These are phyloP conservation scores for Eutrema heterophyllum DNA, from an alignment of 345 rosid genomes.

Conservation along the genomic window DNA sequence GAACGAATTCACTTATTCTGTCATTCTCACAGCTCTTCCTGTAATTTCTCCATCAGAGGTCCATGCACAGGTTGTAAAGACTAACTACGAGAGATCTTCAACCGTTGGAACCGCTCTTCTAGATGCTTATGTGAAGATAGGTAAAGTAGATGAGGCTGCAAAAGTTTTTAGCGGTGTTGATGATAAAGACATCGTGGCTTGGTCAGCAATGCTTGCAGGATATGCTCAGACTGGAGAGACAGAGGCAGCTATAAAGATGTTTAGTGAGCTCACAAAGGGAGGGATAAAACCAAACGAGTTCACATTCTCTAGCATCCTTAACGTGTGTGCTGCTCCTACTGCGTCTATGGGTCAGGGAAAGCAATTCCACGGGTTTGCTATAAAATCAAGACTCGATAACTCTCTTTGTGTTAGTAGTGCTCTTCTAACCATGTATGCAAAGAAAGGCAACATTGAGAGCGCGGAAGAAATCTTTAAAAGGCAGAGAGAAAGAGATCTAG, in stretches of 20 bases:
- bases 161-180: slow-evolving; percentile 48
- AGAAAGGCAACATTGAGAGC: slow-evolving; percentile 73
- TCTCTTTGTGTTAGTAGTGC: slow-evolving; percentile 75
- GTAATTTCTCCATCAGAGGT: slow-evolving; percentile 50
- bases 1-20: slow-evolving; percentile 74
- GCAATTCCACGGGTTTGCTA: slow-evolving; percentile 70
- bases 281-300: slow-evolving; percentile 68
- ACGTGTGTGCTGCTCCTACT: slow-evolving; percentile 63
- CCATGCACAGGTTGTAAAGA: slow-evolving; percentile 70
- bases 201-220: slow-evolving; percentile 90
- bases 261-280: slow-evolving; percentile 43
- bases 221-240: slow-evolving; percentile 70
- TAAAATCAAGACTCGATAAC: slow-evolving; percentile 50
- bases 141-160: slow-evolving; percentile 52
- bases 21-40: slow-evolving; percentile 62
- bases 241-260: slow-evolving; percentile 55
- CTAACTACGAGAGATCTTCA: slow-evolving; percentile 47
- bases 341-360: slow-evolving; percentile 76
- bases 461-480: slow-evolving; percentile 62
- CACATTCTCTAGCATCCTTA: slow-evolving; percentile 71
- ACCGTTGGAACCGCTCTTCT: slow-evolving; percentile 80
- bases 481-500: slow-evolving; percentile 67
- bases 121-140: slow-evolving; percentile 70
- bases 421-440: slow-evolving; percentile 81
- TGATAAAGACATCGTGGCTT: slow-evolving; percentile 77